Conservation (phyloP, 2,329 filamentous ascomycete species). For the Hymenoscyphus repandus region DNA sequence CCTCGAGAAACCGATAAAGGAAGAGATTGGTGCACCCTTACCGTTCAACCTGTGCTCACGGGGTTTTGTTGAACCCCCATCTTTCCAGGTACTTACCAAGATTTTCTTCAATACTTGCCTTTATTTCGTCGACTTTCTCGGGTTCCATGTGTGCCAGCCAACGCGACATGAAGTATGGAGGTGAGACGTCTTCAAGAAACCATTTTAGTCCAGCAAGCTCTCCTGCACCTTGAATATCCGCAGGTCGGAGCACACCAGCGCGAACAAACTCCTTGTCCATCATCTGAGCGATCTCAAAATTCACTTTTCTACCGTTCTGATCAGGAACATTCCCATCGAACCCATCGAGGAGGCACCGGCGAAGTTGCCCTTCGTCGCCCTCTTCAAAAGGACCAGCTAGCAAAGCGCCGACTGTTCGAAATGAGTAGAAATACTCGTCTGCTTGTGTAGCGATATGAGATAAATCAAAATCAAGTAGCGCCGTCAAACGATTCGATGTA, state of each 20-base stretch:
- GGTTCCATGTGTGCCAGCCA: slow-evolving; percentile 1
- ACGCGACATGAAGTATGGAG: neutral
- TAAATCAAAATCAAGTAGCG: slow-evolving; percentile 6
- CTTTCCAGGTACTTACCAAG: slow-evolving; percentile 7
- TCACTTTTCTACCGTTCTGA: neutral
- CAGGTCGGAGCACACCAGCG: neutral
- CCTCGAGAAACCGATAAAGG: too few relatives aligned
- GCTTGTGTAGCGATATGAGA: slow-evolving; percentile 2
- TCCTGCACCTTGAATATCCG: slow-evolving; percentile 1
- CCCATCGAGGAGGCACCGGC: neutral
- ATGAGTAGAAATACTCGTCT: slow-evolving; percentile 9
- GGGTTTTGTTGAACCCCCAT: slow-evolving; percentile 7
- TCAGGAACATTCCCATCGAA: neutral
- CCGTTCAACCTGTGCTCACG: too few relatives aligned
- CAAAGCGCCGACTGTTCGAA: slow-evolving; percentile 1
- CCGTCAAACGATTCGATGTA: neutral
- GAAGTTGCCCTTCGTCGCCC: neutral
- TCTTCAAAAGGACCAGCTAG: slow-evolving; percentile 2
- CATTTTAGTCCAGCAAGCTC: slow-evolving; percentile 4
- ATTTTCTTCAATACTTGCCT: neutral
- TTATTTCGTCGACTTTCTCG: slow-evolving; percentile 4
- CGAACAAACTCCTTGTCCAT: slow-evolving; percentile 1
- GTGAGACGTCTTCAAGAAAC: slow-evolving; percentile 4
- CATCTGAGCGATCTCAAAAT: neutral
- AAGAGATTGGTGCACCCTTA: too few relatives aligned